A percentile compares a stretch with the other conserved stretches of the same genome.
Evolutionary conservation across 306 rosid genomes (phyloP).

Genomic region (Mimosa bimucronata): DNA sequence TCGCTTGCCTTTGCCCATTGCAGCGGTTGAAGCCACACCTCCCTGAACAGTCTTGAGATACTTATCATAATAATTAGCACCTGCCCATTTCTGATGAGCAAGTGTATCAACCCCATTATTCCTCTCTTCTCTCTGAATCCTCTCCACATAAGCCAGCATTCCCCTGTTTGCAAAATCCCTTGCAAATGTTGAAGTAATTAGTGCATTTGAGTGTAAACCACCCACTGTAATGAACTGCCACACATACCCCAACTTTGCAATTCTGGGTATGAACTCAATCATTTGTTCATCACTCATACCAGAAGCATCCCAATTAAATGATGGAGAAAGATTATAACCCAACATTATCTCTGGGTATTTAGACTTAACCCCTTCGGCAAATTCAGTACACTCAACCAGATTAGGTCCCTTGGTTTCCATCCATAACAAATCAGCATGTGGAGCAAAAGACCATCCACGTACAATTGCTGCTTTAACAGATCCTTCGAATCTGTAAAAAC

Average conservation of each 20-base stretch:
- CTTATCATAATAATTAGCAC: conserved; percentile 91
- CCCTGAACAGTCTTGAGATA: conserved; percentile 97
- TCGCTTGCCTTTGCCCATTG: conserved; percentile 92
- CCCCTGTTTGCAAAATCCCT: conserved; percentile 82
- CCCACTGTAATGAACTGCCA: conserved; percentile 98
- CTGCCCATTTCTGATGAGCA: conserved; percentile 99
- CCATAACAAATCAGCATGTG: conserved; percentile 86
- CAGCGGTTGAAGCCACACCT: conserved; percentile 92
- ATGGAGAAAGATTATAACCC: conserved; percentile 91
- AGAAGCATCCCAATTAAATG: conserved; percentile 98
- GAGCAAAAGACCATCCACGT: conserved; percentile 83
- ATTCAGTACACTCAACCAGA: conserved; percentile 71
- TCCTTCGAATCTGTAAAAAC: conserved; percentile 82
- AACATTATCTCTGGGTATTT: conserved; percentile 66
- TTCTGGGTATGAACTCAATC: conserved; percentile 80
- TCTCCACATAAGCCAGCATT: conserved; percentile 93
- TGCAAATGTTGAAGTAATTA: conserved; percentile 76
- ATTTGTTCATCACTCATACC: conserved; percentile 83
- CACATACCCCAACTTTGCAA: conserved; percentile 80
- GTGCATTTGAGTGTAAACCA: conserved; percentile 84
- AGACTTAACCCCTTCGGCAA: conserved; percentile 74
- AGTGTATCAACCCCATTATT: conserved; percentile 89
- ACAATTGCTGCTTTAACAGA: conserved; percentile 77
- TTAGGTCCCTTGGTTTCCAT: conserved; percentile 87
- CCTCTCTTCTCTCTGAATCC: conserved; percentile 96